phyloP scores from a whole-genome alignment of 352 stramenopile genomes.

The Pythium pyrilobum region DNA sequence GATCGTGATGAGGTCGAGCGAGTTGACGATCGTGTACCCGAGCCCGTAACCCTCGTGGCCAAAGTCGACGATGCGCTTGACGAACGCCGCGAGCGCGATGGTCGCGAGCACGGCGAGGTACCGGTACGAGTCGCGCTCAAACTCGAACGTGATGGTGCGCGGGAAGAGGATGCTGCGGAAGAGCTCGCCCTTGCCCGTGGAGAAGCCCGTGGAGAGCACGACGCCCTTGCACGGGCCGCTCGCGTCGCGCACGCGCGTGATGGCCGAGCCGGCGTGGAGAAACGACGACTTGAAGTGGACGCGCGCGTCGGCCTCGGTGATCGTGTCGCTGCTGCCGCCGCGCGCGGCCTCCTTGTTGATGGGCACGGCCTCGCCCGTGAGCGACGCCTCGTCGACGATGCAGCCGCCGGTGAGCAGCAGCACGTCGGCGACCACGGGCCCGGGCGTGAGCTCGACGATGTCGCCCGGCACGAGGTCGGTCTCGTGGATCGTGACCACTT shows the following conservation, averaged over 20 bases:
- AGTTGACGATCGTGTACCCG: conserved; percentile 32
- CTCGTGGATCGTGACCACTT: conserved; percentile 22
- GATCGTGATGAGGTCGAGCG: conserved; percentile 62
- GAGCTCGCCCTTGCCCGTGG: conserved; percentile 63
- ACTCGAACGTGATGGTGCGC: conserved; percentile 44
- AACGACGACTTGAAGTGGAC: conserved; percentile 26
- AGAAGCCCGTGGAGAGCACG: conserved; percentile 60
- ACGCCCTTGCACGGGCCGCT: conserved; percentile 30
- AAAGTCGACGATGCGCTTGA: conserved; percentile 41
- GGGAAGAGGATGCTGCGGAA: conserved; percentile 70
- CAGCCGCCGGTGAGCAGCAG: conserved; percentile 36
- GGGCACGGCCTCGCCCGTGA: conserved; percentile 41
- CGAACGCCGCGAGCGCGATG: conserved; percentile 44
- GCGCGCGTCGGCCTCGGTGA: conserved; percentile 28
- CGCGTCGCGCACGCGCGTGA: conserved; percentile 19
- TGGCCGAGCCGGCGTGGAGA: conserved; percentile 29
- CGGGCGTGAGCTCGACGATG: conserved; percentile 30
- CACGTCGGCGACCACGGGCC: conserved; percentile 31
- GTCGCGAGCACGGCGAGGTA: conserved; percentile 39
- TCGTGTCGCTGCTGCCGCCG: conserved; percentile 1
- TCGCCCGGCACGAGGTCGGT: conserved; percentile 43
- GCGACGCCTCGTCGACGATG: conserved; percentile 36
- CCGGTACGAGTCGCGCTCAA: conserved; percentile 64
- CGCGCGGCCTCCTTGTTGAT: conserved; percentile 34
- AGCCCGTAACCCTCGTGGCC: conserved; percentile 23